Evolutionary conservation across 2,329 filamentous ascomycete species (phyloP).

Genomic region (Hypocrella siamensis): DNA sequence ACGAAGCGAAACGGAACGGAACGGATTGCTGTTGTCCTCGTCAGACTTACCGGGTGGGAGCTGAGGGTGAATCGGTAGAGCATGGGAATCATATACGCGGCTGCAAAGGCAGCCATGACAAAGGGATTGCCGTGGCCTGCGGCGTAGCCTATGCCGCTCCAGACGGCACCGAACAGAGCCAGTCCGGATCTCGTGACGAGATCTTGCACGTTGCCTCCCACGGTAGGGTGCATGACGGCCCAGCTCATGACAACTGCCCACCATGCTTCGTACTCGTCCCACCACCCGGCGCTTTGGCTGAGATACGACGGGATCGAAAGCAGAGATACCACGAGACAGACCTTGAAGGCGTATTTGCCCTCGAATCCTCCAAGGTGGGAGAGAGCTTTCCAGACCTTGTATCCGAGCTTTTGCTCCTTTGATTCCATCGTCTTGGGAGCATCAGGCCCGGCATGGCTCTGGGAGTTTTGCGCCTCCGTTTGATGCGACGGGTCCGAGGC

Average conservation of each 20-base stretch:
- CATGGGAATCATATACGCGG: constrained; percentile 44
- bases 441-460: background rate
- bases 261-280: constrained; percentile 39
- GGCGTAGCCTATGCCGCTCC: constrained; percentile 35
- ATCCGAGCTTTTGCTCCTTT: constrained; percentile 23
- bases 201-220: constrained; percentile 43
- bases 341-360: constrained; percentile 40
- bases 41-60: constrained; percentile 28
- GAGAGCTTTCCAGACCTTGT: constrained; percentile 30
- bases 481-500: no score
- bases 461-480: background rate
- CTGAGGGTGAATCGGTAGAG: constrained; percentile 39
- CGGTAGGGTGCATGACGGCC: constrained; percentile 33
- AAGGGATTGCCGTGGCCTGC: constrained; percentile 36
- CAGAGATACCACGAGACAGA: constrained; percentile 31
- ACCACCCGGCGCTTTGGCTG: constrained; percentile 28
- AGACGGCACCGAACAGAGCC: constrained; percentile 34
- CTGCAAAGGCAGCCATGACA: constrained; percentile 37
- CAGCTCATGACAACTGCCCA: constrained; percentile 43
- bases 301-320: constrained; percentile 40
- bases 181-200: constrained; percentile 33
- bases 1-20: background rate
- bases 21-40: no score
- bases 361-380: constrained; percentile 42
- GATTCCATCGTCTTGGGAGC: constrained; percentile 4